A percentile compares a stretch with the other conserved stretches of the same genome.
Conservation (phyloP, 257 asterid species). For the Nicotiana otophora region DNA sequence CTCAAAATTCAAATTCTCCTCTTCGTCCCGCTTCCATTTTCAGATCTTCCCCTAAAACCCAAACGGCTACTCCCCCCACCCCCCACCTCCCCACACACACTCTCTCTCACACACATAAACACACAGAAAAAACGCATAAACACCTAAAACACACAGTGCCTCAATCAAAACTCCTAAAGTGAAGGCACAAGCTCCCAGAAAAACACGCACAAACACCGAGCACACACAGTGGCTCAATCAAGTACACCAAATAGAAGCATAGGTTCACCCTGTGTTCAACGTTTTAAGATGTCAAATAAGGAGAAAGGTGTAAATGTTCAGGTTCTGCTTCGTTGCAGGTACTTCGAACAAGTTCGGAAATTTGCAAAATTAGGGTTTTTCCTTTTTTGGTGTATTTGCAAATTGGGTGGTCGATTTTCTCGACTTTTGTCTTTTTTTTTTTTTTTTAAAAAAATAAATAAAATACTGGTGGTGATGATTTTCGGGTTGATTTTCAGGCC, state of each 20-base stretch:
- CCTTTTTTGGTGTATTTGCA: not conserved
- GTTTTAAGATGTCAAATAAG: conserved; percentile 54
- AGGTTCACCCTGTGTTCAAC: not conserved
- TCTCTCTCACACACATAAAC: not conserved
- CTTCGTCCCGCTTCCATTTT: conserved; percentile 36
- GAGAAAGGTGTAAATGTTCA: conserved; percentile 92
- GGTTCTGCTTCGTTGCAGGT: conserved; percentile 98
- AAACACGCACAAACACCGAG: not conserved
- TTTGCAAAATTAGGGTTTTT: not conserved
- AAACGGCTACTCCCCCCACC: not conserved
- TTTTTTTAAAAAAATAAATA: too few relatives aligned
- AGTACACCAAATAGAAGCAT: not conserved
- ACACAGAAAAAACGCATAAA: not conserved
- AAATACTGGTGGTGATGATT: not conserved
- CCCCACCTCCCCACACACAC: not conserved
- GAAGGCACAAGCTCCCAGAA: not conserved
- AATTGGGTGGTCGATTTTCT: conserved; percentile 6
- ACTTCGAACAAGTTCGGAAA: not conserved
- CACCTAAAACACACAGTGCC: conserved; percentile 6
- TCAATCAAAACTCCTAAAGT: too few relatives aligned
- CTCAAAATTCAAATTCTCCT: conserved; percentile 31
- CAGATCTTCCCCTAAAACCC: conserved; percentile 21
- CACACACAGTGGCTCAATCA: not conserved
- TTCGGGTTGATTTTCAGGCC: conserved; percentile 47
- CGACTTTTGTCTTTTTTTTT: not conserved